Conservation (phyloP, 140 eudicot genomes). For the Cichorium intybus region DNA sequence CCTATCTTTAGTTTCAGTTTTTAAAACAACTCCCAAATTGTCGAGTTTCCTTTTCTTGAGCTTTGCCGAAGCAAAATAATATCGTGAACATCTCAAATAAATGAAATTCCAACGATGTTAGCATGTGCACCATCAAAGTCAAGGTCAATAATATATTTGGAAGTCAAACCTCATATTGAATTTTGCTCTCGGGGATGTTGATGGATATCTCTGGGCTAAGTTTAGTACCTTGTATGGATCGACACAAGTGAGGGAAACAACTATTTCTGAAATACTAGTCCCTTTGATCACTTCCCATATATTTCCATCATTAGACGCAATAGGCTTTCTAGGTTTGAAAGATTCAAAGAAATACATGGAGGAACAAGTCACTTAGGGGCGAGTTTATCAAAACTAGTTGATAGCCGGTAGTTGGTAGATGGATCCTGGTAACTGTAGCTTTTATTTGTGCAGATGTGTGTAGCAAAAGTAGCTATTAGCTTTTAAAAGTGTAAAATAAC, state of each 20-base stretch:
- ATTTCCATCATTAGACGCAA: constrained; percentile 80
- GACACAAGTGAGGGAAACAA: constrained; percentile 71
- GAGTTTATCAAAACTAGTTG: too few species aligned
- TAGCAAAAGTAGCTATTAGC: too few species aligned
- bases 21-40: constrained; percentile 55
- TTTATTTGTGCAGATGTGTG: too few species aligned
- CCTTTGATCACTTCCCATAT: constrained; percentile 86
- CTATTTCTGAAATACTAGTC: constrained; percentile 57
- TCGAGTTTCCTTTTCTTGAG: constrained; percentile 43
- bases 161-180: constrained; percentile 72
- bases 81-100: constrained; percentile 54
- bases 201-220: constrained; percentile 77
- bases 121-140: constrained; percentile 75
- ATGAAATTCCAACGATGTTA: constrained; percentile 77
- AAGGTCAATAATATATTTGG: constrained; percentile 72
- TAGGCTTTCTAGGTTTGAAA: constrained; percentile 75
- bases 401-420: too few species aligned
- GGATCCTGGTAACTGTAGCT: too few species aligned
- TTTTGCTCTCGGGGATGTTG: constrained; percentile 72
- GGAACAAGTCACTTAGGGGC: constrained; percentile 63
- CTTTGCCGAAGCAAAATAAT: constrained; percentile 48
- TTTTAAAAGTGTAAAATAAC: too few species aligned
- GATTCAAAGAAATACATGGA: constrained; percentile 78
- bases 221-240: constrained; percentile 59
- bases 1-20: constrained; percentile 72